phyloP scores from a whole-genome alignment of 345 rosid genomes.

The Bruguiera sexangula region DNA sequence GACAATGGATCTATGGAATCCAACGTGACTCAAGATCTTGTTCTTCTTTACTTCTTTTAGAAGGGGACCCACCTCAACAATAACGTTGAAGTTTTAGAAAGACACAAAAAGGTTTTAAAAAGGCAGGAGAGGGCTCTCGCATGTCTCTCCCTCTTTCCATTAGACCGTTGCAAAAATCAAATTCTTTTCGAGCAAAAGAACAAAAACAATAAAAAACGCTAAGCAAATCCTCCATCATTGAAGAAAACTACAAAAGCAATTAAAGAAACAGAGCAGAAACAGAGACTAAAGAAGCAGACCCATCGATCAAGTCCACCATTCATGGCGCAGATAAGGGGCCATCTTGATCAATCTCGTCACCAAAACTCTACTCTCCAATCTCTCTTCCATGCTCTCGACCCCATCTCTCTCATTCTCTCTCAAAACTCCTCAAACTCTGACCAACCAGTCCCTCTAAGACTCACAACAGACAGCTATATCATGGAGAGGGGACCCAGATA shows the following conservation, averaged over 20 bases:
- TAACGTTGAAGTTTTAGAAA: conserved; percentile 28
- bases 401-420: conserved; percentile 64
- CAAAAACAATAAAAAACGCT: neutral
- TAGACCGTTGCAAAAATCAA: conserved; percentile 46
- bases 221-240: neutral
- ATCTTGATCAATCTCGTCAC: conserved; percentile 17
- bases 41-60: neutral
- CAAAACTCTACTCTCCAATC: conserved; percentile 35
- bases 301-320: conserved; percentile 4
- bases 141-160: conserved; percentile 14
- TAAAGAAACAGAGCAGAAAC: neutral
- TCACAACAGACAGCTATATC: conserved; percentile 39
- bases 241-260: conserved; percentile 16
- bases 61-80: conserved; percentile 33
- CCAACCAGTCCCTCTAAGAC: conserved; percentile 44
- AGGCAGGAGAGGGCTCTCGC: neutral
- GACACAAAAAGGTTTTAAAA: neutral
- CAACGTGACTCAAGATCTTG: conserved; percentile 20
- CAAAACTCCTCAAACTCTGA: conserved; percentile 39
- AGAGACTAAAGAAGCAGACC: neutral
- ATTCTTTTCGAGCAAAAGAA: conserved; percentile 7
- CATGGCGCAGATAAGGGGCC: conserved; percentile 39
- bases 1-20: conserved; percentile 20
- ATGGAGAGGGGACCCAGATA: conserved; percentile 89
- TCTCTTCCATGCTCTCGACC: conserved; percentile 43